These are phyloP conservation scores for Emericellopsis cladophorae DNA, from an alignment of 2,329 filamentous ascomycete genomes.

Conservation along the genomic window DNA sequence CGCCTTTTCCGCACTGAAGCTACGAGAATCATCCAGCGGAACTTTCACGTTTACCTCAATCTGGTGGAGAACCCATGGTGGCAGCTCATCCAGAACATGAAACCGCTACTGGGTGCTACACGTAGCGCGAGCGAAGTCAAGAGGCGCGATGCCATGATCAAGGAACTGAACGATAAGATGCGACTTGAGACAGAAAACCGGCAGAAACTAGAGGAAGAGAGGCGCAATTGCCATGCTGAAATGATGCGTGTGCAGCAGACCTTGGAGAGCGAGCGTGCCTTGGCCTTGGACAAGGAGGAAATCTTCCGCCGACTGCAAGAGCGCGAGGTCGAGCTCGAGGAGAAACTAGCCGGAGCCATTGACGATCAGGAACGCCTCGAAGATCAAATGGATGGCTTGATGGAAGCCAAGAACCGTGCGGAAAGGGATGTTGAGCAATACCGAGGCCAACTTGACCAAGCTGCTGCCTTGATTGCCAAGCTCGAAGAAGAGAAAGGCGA, in stretches of 20 bases:
- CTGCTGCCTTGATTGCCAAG: slow-evolving; percentile 71
- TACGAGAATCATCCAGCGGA: slow-evolving; percentile 85
- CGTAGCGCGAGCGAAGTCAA: slow-evolving; percentile 89
- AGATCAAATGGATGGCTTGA: slow-evolving; percentile 79
- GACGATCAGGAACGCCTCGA: slow-evolving; percentile 91
- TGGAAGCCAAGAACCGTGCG: slow-evolving; percentile 78
- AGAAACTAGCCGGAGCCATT: slow-evolving; percentile 83
- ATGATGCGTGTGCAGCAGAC: slow-evolving; percentile 86
- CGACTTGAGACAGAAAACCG: slow-evolving; percentile 61
- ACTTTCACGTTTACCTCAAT: slow-evolving; percentile 84
- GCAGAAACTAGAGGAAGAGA: slow-evolving; percentile 78
- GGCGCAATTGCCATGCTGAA: slow-evolving; percentile 74
- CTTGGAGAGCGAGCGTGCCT: slow-evolving; percentile 86
- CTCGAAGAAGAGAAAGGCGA: slow-evolving; percentile 79
- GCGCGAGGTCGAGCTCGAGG: slow-evolving; percentile 82
- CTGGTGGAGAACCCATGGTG: slow-evolving; percentile 95
- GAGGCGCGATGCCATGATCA: slow-evolving; percentile 87
- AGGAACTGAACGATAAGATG: slow-evolving; percentile 75
- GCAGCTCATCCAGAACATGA: slow-evolving; percentile 90
- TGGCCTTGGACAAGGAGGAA: slow-evolving; percentile 95
- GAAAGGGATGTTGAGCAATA: slow-evolving; percentile 75
- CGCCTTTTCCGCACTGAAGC: slow-evolving; percentile 89
- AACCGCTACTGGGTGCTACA: slow-evolving; percentile 83
- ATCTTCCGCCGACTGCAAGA: slow-evolving; percentile 94
- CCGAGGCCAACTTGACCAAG: slow-evolving; percentile 78